Conservation (phyloP, 2,329 filamentous ascomycete species). For the Trichoderma sp. region DNA sequence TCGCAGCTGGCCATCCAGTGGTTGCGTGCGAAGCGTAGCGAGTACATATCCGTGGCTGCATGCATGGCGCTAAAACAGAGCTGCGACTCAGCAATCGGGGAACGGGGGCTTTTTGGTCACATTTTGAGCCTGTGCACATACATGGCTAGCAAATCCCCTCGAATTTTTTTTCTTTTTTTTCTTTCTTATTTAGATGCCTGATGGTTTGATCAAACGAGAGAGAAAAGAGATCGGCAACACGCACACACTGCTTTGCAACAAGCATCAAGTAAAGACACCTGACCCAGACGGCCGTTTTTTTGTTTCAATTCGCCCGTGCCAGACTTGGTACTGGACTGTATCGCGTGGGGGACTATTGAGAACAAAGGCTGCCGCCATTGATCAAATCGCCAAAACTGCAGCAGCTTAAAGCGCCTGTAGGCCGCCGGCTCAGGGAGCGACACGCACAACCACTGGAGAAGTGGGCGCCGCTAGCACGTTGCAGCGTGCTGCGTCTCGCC, state of each 20-base stretch:
- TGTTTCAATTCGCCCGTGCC: not conserved
- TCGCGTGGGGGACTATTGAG: not conserved
- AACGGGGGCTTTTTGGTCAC: conserved; percentile 9
- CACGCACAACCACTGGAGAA: not conserved
- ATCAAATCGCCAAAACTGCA: not conserved
- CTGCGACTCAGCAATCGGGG: not conserved
- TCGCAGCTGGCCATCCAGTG: not conserved
- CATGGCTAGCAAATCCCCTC: not conserved
- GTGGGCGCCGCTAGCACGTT: not conserved
- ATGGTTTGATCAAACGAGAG: not conserved
- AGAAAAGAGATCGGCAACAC: not conserved
- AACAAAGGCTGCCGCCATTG: not conserved
- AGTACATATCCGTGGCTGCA: conserved; percentile 2
- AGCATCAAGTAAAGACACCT: not conserved
- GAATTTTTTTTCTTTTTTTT: not conserved
- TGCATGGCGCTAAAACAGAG: conserved; percentile 16
- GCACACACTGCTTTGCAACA: not conserved
- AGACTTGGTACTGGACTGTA: no score
- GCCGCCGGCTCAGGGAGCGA: not conserved
- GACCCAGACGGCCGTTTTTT: not conserved
- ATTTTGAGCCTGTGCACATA: not conserved
- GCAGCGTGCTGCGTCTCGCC: conserved; percentile 19
- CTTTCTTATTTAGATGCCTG: not conserved
- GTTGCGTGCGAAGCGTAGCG: not conserved
- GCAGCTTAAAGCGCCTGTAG: not conserved